Conservation (phyloP, 257 asterid species). For the Osmanthus fragrans region DNA sequence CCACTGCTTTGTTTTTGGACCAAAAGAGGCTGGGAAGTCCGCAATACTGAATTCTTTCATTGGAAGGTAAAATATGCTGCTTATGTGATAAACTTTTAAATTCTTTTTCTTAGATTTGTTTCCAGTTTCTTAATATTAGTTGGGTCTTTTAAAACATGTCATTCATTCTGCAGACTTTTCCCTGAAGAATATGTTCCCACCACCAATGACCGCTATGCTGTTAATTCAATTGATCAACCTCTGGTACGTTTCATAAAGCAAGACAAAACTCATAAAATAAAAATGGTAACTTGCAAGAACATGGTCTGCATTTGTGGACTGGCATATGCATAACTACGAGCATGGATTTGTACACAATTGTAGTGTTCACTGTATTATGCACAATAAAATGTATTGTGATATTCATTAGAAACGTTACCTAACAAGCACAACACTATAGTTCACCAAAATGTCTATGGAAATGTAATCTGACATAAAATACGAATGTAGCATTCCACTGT, state of each 20-base stretch:
- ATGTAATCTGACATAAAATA: background rate
- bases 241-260: constrained; percentile 46
- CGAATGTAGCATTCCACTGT: background rate
- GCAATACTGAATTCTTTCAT: constrained; percentile 73
- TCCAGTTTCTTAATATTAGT: constrained; percentile 10
- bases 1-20: constrained; percentile 94
- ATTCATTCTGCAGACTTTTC: constrained; percentile 57
- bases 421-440: background rate
- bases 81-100: constrained; percentile 2
- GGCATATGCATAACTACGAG: background rate
- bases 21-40: constrained; percentile 88
- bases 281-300: background rate
- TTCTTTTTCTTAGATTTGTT: constrained; percentile 2
- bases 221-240: constrained; percentile 64
- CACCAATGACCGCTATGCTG: constrained; percentile 59
- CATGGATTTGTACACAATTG: background rate
- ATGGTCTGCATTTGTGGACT: constrained; percentile 9
- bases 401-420: background rate
- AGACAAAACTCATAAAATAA: background rate
- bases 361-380: background rate
- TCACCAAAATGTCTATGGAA: background rate
- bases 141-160: constrained; percentile 10
- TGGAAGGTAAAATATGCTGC: constrained; percentile 61
- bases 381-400: background rate
- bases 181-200: constrained; percentile 71